Percentiles rank a stretch among this genome's conserved stretches.
Evolutionary conservation across 2,329 filamentous ascomycete genomes (phyloP).

Genomic region (Cadophora gregata): DNA sequence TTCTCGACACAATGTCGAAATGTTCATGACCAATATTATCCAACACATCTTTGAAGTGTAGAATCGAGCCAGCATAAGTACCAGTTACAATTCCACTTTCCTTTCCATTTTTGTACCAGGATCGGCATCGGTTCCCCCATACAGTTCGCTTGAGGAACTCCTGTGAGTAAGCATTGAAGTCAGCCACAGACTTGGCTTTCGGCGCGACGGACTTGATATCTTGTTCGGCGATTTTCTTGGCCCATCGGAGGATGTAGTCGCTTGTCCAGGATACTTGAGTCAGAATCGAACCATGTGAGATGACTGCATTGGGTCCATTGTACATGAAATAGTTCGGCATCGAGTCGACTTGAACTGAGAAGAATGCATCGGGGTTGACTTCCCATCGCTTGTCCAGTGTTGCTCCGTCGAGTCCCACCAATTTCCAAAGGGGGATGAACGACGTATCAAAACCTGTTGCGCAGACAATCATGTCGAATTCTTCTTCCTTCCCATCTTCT

Average conservation of each 20-base stretch:
- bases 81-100: not conserved
- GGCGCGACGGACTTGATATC: constrained; percentile 27
- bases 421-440: constrained; percentile 33
- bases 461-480: constrained; percentile 47
- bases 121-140: constrained; percentile 33
- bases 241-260: constrained; percentile 45
- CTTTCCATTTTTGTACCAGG: constrained; percentile 36
- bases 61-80: not conserved
- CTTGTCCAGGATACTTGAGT: constrained; percentile 42
- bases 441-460: constrained; percentile 44
- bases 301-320: constrained; percentile 31
- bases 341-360: constrained; percentile 26
- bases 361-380: constrained; percentile 36
- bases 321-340: constrained; percentile 35
- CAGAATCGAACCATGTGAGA: constrained; percentile 38
- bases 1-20: constrained; percentile 17
- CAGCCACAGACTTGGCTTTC: constrained; percentile 45
- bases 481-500: constrained; percentile 34
- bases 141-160: constrained; percentile 36
- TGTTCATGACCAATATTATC: constrained; percentile 17
- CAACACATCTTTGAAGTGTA: constrained; percentile 17
- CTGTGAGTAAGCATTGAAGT: constrained; percentile 40
- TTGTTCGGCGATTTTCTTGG: constrained; percentile 40
- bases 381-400: constrained; percentile 39
- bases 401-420: constrained; percentile 29